Percentiles rank a stretch among this genome's conserved stretches.
Evolutionary conservation across 352 stramenopile genomes (phyloP).

Genomic region (Pythium utonaiense): DNA sequence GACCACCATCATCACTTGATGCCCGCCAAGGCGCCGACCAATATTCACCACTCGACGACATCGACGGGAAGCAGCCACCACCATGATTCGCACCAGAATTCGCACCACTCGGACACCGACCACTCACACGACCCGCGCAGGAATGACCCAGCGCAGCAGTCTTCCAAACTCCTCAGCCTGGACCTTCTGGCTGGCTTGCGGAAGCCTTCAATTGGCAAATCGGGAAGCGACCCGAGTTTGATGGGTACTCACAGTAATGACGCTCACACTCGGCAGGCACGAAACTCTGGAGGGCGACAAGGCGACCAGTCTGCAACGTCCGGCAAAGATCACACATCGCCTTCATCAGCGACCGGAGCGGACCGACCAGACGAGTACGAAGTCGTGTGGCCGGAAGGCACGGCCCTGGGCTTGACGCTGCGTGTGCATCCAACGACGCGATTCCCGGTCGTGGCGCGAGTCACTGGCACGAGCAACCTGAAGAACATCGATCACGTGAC

Average conservation of each 20-base stretch:
- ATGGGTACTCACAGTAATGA: neutral
- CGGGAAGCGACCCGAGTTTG: constrained; percentile 15
- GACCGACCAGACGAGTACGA: constrained; percentile 35
- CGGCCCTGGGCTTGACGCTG: constrained; percentile 36
- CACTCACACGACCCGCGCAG: constrained; percentile 4
- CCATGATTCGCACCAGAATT: neutral
- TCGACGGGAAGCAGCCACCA: neutral
- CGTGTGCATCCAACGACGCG: constrained; percentile 38
- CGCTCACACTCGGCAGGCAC: neutral
- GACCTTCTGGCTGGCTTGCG: constrained; percentile 20
- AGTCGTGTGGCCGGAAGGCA: constrained; percentile 39
- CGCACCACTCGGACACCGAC: constrained; percentile 8
- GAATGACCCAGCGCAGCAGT: neutral
- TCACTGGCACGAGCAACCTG: constrained; percentile 41
- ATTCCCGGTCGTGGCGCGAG: constrained; percentile 39
- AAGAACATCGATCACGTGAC: constrained; percentile 43
- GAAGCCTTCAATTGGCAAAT: constrained; percentile 17
- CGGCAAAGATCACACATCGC: constrained; percentile 1
- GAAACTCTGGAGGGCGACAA: constrained; percentile 15
- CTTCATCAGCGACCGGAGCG: constrained; percentile 4
- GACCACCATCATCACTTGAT: constrained; percentile 17
- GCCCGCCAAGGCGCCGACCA: constrained; percentile 9
- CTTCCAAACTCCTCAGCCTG: constrained; percentile 27
- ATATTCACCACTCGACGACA: constrained; percentile 13
- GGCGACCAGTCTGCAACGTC: constrained; percentile 4